These are phyloP conservation scores for Cordyceps cateniannulata DNA, from an alignment of 2,329 filamentous ascomycete species.

Conservation along the genomic window DNA sequence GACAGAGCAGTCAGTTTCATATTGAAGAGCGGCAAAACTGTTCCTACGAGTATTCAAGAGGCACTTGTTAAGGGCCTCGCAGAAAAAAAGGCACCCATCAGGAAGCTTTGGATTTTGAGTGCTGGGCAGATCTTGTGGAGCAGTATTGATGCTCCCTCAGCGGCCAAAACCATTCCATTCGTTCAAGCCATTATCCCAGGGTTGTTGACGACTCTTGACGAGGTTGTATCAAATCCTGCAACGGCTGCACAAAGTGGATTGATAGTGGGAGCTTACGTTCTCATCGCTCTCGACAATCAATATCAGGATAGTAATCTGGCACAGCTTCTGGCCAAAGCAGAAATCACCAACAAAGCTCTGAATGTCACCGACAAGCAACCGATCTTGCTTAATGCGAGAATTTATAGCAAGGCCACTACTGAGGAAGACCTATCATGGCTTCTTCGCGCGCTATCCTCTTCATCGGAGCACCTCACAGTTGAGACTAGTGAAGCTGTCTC, in stretches of 20 bases:
- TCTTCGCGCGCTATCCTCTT: conserved; percentile 59
- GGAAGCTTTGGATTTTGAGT: conserved; percentile 74
- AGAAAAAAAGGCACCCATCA: conserved; percentile 76
- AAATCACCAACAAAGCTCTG: conserved; percentile 59
- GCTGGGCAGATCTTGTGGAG: conserved; percentile 64
- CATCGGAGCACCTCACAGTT: conserved; percentile 49
- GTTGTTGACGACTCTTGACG: conserved; percentile 66
- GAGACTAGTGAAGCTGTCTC: conserved; percentile 43
- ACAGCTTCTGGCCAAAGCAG: conserved; percentile 47
- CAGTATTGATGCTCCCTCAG: conserved; percentile 36
- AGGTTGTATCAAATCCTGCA: conserved; percentile 71
- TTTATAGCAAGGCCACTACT: conserved; percentile 71
- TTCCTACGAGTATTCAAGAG: conserved; percentile 63
- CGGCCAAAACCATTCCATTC: conserved; percentile 43
- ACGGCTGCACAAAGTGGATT: conserved; percentile 75
- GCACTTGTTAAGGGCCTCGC: conserved; percentile 71
- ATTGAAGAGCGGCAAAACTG: conserved; percentile 51
- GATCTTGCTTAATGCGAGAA: conserved; percentile 74
- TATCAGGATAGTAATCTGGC: conserved; percentile 46
- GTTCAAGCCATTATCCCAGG: conserved; percentile 46
- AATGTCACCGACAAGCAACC: conserved; percentile 73
- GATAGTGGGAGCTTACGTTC: conserved; percentile 72
- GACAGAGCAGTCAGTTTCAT: conserved; percentile 57
- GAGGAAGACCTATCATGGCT: conserved; percentile 78
- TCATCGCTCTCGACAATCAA: conserved; percentile 52